Conservation (phyloP, 2,329 filamentous ascomycete species). For the Colletotrichum lini region DNA sequence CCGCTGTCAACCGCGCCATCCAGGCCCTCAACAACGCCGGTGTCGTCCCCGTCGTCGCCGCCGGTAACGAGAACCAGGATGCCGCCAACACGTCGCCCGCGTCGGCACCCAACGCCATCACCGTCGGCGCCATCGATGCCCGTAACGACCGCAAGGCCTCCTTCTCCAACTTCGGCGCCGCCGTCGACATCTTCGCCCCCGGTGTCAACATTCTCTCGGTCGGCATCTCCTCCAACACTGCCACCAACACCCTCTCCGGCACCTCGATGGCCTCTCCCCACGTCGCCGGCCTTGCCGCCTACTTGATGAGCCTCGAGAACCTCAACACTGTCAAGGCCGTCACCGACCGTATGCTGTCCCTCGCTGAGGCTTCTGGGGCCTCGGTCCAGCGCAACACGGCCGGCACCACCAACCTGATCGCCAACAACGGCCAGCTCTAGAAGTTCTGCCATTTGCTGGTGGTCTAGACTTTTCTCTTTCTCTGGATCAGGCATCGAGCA, state of each 20-base stretch:
- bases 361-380: constrained; percentile 64
- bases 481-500: constrained; percentile 11
- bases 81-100: constrained; percentile 67
- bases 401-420: constrained; percentile 67
- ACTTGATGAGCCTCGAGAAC: constrained; percentile 72
- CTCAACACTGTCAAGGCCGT: constrained; percentile 62
- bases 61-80: constrained; percentile 71
- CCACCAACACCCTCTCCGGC: constrained; percentile 63
- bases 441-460: neutral
- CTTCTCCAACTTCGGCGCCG: constrained; percentile 72
- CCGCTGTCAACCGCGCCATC: constrained; percentile 70
- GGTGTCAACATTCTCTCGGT: constrained; percentile 69
- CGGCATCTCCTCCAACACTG: constrained; percentile 64
- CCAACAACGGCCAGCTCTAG: constrained; percentile 66
- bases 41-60: constrained; percentile 71
- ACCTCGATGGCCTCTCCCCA: constrained; percentile 79
- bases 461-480: constrained; percentile 4
- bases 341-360: constrained; percentile 64
- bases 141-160: constrained; percentile 61
- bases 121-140: constrained; percentile 72
- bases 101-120: constrained; percentile 69
- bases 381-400: constrained; percentile 57
- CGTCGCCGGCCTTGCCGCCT: constrained; percentile 77
- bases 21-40: constrained; percentile 63
- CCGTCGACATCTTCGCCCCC: constrained; percentile 70